Evolutionary conservation across 148 eudicot genomes (phyloP), one percentile per base, ranked within the genome.

Genomic region (Nepenthes mirabilis): DNA sequence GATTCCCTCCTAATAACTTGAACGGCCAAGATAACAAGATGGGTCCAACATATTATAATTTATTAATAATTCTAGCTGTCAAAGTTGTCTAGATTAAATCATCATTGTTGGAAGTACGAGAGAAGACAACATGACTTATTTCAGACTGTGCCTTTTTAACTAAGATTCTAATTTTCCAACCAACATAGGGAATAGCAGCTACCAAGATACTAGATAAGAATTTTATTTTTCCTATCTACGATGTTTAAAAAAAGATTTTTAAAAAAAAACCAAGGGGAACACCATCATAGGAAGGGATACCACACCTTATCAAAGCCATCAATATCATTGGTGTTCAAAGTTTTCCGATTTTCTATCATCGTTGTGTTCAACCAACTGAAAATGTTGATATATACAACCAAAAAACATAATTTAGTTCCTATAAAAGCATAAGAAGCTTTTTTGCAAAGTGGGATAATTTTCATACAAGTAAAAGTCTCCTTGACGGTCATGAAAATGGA

Each of bases 351-450:
- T 66, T 89, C 99, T 33, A 78, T 70, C 99, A 94, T 94, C 58
- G 99, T 88, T 11, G 99, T 93, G 80, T 93, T 93, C 59, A 93
- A 69, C 96, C 99, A 93, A 70, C 99, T 93, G 88, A 57, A 70
- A 40, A 47, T n/a, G 50, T 57, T 61, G 14, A 32, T 58, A 48
- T 52, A 6, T 6, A 60, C 52, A 35, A 9, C 13, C 7, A 45
- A 67, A 55, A 33, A 57, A 23, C 5, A 11, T 4, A 3, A 35
- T 43, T 40, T 1, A 66, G 60, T 47, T 59, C 37, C 63, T n/a
- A 52, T 12, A 7, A 14, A 68, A 63, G 52, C 55, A 59, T 6
- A 63, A 35, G 14, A 37, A 57, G 53, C 11, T 23, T 55, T 66
- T 49, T 23, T 64, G 47, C 45, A 57, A 51, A n/a, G 34, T 13